Evolutionary conservation across 495 filamentous ascomycete genomes (phyloP).

Genomic region (Hypomontagnella monticulosa): DNA sequence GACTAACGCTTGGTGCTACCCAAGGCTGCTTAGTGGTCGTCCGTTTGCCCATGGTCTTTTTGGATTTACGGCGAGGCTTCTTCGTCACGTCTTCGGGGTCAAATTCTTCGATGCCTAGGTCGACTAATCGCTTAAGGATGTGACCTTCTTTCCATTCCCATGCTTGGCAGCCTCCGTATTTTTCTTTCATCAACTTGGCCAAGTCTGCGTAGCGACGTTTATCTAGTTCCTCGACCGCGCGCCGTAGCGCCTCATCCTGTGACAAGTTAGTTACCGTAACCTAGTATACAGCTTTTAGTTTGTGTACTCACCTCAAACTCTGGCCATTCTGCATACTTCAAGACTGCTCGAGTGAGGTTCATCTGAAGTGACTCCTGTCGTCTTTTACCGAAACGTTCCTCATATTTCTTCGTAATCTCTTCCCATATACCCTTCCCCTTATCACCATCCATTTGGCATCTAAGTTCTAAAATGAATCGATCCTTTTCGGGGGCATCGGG

Average conservation of each 20-base stretch:
- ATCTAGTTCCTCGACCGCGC: slow-evolving; percentile 40
- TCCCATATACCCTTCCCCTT: slow-evolving; percentile 65
- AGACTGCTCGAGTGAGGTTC: slow-evolving; percentile 58
- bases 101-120: slow-evolving; percentile 45
- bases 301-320: slow-evolving; percentile 52
- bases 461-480: slow-evolving; percentile 54
- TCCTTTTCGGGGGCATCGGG: slow-evolving; percentile 59
- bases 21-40: slow-evolving; percentile 33
- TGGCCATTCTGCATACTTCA: slow-evolving; percentile 57
- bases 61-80: slow-evolving; percentile 44
- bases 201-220: slow-evolving; percentile 43
- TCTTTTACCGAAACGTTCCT: slow-evolving; percentile 49
- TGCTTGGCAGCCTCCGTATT: slow-evolving; percentile 45
- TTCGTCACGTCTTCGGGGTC: slow-evolving; percentile 42
- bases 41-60: slow-evolving; percentile 35
- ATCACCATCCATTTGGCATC: slow-evolving; percentile 53
- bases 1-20: slow-evolving; percentile 19
- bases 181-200: slow-evolving; percentile 46
- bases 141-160: slow-evolving; percentile 48
- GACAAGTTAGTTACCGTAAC: slow-evolving; percentile 23
- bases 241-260: slow-evolving; percentile 42
- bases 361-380: slow-evolving; percentile 59
- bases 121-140: slow-evolving; percentile 44
- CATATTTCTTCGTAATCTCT: slow-evolving; percentile 57
- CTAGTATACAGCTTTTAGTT: not conserved